Percentiles rank a stretch among this genome's conserved stretches.
These are phyloP conservation scores for Coemansia sp. DNA, from an alignment of 192 early-diverging fungal genomes.

Conservation along the genomic window DNA sequence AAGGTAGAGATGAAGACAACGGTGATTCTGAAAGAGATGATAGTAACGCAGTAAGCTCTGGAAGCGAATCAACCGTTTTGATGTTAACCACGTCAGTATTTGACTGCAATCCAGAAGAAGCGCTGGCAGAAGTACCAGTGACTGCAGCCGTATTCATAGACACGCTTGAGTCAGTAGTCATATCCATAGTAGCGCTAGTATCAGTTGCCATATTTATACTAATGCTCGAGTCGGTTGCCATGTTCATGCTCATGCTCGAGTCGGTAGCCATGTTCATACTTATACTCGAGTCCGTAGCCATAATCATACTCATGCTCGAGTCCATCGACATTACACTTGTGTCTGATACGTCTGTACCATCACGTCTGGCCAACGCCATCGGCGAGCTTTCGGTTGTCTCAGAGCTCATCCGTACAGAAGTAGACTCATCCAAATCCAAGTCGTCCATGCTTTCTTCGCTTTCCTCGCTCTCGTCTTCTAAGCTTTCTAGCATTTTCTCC, in stretches of 20 bases:
- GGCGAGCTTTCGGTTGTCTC: neutral
- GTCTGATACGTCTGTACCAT: too few species aligned
- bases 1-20: neutral
- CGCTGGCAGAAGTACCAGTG: neutral
- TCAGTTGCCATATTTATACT: neutral
- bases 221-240: neutral
- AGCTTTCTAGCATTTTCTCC: too few species aligned
- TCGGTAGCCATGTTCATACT: too few species aligned
- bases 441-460: slow-evolving; percentile 3
- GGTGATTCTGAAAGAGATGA: neutral
- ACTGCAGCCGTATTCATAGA: neutral
- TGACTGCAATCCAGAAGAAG: too few species aligned
- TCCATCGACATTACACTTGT: too few species aligned
- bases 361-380: neutral
- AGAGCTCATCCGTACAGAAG: neutral
- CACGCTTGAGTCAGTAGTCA: neutral
- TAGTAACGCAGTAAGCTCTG: neutral
- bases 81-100: neutral
- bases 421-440: neutral
- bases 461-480: slow-evolving; percentile 2
- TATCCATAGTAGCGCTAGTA: too few species aligned
- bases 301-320: too few species aligned
- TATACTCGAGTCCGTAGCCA: too few species aligned
- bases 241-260: too few species aligned
- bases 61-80: slow-evolving; percentile 5